phyloP scores from a whole-genome alignment of 164 flowering plant species.

The Cinnamomum chago region DNA sequence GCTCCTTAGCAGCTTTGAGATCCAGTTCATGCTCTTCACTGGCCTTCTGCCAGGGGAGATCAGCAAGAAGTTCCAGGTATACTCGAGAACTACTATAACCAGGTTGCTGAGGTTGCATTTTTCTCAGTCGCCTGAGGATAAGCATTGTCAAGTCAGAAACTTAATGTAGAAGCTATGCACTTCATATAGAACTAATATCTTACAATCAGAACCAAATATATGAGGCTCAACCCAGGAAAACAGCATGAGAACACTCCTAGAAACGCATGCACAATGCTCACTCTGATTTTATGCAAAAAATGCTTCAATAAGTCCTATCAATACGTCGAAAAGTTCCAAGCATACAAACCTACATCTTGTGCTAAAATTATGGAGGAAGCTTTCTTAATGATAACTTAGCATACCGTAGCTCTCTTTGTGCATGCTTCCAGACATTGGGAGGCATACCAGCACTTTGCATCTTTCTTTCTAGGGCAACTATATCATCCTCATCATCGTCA shows the following conservation, averaged over 20 bases:
- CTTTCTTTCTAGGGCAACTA: constrained; percentile 84
- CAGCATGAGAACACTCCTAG: not conserved
- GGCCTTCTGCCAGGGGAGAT: constrained; percentile 90
- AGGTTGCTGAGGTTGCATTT: constrained; percentile 99
- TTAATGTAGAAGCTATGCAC: not conserved
- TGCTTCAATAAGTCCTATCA: not conserved
- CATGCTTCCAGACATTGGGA: constrained; percentile 93
- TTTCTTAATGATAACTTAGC: not conserved
- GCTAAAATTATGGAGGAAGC: not conserved
- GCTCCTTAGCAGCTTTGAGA: constrained; percentile 83
- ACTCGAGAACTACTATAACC: constrained; percentile 96
- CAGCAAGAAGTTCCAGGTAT: constrained; percentile 98
- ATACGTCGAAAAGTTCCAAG: not conserved
- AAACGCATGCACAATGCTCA: not conserved
- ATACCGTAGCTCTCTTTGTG: constrained; percentile 92
- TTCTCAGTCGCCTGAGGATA: constrained; percentile 79
- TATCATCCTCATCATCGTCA: constrained; percentile 99
- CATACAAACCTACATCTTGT: not conserved
- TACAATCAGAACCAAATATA: not conserved
- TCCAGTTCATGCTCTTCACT: constrained; percentile 84
- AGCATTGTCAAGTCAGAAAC: constrained; percentile 3
- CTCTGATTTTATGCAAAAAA: not conserved
- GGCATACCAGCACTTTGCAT: constrained; percentile 99
- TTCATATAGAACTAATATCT: not conserved
- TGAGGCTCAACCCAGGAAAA: not conserved